Percentiles rank a stretch among this genome's conserved stretches.
These are phyloP conservation scores for Candida nemodendra DNA, from an alignment of 805 yeast species.

Conservation along the genomic window DNA sequence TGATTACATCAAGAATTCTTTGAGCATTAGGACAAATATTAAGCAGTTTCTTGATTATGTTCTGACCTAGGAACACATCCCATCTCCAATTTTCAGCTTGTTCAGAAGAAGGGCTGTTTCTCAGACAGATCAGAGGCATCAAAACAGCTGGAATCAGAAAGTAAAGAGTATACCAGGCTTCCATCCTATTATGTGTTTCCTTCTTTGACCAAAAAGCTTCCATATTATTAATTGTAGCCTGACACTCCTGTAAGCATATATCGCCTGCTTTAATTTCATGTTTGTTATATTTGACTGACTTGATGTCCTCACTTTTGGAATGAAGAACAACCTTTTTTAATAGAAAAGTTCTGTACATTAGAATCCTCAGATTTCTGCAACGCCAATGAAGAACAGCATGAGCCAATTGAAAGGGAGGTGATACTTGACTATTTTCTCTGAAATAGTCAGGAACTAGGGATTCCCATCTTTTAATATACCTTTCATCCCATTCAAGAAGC, in stretches of 20 bases:
- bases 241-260: constrained; percentile 13
- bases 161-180: constrained; percentile 19
- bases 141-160: constrained; percentile 18
- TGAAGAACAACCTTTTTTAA: constrained; percentile 5
- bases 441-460: constrained; percentile 10
- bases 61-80: constrained; percentile 6
- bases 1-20: constrained; percentile 12
- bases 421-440: constrained; percentile 3
- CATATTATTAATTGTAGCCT: constrained; percentile 14
- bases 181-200: constrained; percentile 13
- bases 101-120: constrained; percentile 9
- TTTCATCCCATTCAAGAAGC: constrained; percentile 13
- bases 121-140: constrained; percentile 16
- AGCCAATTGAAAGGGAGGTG: constrained; percentile 8
- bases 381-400: constrained; percentile 17
- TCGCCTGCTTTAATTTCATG: constrained; percentile 8
- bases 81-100: constrained; percentile 8
- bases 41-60: constrained; percentile 7
- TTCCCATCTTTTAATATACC: constrained; percentile 13
- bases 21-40: constrained; percentile 12
- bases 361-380: constrained; percentile 12
- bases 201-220: constrained; percentile 10
- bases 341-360: constrained; percentile 16
- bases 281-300: background rate
- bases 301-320: background rate